Base-by-base conservation (phyloP, 768 basidiomycete genomes). In the Rhizopogon salebrosus region DNA sequence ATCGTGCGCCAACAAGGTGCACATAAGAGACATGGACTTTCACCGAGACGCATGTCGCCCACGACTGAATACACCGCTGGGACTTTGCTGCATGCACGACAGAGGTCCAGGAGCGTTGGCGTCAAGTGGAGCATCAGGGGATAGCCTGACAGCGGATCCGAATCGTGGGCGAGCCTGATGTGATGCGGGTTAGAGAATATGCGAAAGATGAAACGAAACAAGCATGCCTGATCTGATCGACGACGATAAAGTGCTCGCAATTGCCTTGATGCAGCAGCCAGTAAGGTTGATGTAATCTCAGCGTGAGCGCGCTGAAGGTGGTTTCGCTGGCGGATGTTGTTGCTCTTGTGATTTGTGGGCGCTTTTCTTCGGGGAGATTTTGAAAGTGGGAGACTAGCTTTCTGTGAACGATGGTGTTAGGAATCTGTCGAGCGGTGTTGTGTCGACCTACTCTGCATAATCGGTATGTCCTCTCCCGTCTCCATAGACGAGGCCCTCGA, bases 231-330 rank as follows among this genome's bases (percentile, higher is more conserved):
- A 93, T 84, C 56, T 87, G 78, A 54, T 89, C 83, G 36, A 92
- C 56, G 20, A 86, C 78, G 20, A 91, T 58, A 63, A 84, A 88
- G 61, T 93, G 91, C 59, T 92, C 89, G 62, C 91, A 93, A 59
- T 81, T 85, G 31, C 90, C 91, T 50, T 79, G 77, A 61, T 93
- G 91, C 16, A 92, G 71, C 51, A 92, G 70, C 83, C 87, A 90
- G 58, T 93, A 92, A 0, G 92, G 92, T 60, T 86, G 76, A 58
- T 88, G 79, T 35, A 89, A 65, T 29, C 84, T 78, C 20, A 92
- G 65, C 3, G 73, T 68, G 22, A 92, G 75, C 1, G 81, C 77
- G 1, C 72, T 66, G 37, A 92, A 69, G 8, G 63, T 51, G 7
- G 80, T 80, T 50, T 82, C 73, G 49, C 70, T 62, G 62, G 85